phyloP scores from a whole-genome alignment of 225 moss, liverwort and hornwort species.

The Antitrichia curtipendula region DNA sequence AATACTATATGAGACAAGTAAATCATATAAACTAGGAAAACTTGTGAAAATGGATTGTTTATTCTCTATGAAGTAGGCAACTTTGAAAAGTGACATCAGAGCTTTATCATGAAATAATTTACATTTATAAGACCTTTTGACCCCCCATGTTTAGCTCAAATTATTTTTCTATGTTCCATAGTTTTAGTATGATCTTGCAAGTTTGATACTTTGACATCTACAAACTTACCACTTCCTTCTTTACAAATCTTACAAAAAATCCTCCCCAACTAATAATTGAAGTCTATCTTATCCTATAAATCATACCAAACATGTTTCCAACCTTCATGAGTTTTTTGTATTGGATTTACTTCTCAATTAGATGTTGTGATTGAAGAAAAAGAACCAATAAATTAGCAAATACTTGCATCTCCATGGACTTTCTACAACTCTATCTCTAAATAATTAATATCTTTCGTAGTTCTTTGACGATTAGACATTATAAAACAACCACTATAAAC shows the following conservation, averaged over 20 bases:
- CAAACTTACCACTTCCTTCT: not conserved
- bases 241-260: not conserved
- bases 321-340: not conserved
- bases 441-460: rapidly evolving
- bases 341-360: not conserved
- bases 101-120: not conserved
- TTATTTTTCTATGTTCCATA: not conserved
- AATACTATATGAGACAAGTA: not conserved
- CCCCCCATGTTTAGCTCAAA: not conserved
- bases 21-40: not conserved
- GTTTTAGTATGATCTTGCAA: not conserved
- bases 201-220: not conserved
- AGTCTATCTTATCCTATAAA: not conserved
- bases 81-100: not conserved
- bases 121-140: not conserved
- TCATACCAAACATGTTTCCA: not conserved
- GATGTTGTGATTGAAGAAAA: too few relatives aligned
- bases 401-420: not conserved
- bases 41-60: too few relatives aligned
- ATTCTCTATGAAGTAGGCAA: too few relatives aligned
- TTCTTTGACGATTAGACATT: rapidly evolving
- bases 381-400: not conserved
- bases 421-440: rapidly evolving
- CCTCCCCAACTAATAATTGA: not conserved
- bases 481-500: not conserved